These are phyloP conservation scores for Eucommia ulmoides DNA, from an alignment of 257 asterid genomes.

Conservation along the genomic window DNA sequence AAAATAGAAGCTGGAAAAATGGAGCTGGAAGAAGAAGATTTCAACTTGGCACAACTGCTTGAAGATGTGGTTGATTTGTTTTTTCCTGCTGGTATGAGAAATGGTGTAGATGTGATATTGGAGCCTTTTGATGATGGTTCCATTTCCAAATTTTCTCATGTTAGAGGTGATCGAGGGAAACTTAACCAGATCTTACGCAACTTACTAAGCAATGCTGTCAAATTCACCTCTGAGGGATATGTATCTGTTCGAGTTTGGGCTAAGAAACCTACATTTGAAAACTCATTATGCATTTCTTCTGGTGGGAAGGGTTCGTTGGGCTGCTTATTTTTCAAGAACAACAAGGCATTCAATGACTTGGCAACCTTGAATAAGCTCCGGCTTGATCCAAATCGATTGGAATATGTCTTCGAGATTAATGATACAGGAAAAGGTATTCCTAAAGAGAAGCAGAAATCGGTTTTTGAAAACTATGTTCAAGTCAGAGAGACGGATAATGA, in stretches of 20 bases:
- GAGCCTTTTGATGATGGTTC: constrained; percentile 62
- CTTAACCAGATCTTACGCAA: constrained; percentile 56
- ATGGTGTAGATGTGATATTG: constrained; percentile 64
- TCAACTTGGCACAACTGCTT: constrained; percentile 35
- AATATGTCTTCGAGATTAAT: constrained; percentile 51
- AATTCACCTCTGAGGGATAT: constrained; percentile 61
- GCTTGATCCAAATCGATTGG: constrained; percentile 36
- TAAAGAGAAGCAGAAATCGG: constrained; percentile 40
- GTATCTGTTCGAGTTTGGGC: constrained; percentile 58
- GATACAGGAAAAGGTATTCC: constrained; percentile 83
- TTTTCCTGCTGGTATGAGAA: constrained; percentile 42
- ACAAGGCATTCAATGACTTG: constrained; percentile 9
- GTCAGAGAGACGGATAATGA: constrained; percentile 41
- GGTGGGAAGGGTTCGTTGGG: constrained; percentile 7
- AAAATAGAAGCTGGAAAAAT: constrained; percentile 60
- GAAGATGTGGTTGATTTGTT: constrained; percentile 58
- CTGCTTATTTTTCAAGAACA: constrained; percentile 19
- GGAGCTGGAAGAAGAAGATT: constrained; percentile 55
- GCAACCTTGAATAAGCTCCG: constrained; percentile 15
- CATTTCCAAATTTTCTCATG: constrained; percentile 18
- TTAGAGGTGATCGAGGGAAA: constrained; percentile 54
- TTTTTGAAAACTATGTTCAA: constrained; percentile 76
- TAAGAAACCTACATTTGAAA: constrained; percentile 28
- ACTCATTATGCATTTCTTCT: constrained; percentile 23
- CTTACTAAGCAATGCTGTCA: constrained; percentile 65